Percentiles rank a stretch among this genome's conserved stretches.
Conservation (phyloP, 805 yeast genomes). For the Wickerhamomyces bovis region DNA sequence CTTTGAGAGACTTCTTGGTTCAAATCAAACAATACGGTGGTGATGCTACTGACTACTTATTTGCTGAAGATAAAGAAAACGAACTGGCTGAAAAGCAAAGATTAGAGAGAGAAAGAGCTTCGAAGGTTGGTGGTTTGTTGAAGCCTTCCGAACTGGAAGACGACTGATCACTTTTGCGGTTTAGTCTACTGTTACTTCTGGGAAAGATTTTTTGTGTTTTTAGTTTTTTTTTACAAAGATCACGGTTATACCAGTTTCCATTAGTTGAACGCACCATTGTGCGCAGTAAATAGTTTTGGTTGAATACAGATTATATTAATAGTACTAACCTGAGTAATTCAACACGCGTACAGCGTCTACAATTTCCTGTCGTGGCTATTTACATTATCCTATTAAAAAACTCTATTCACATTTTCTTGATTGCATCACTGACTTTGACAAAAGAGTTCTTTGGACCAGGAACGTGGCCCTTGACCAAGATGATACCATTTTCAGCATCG, state of each 20-base stretch:
- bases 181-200: neutral
- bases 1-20: conserved; percentile 89
- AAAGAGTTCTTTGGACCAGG: conserved; percentile 81
- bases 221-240: neutral
- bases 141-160: conserved; percentile 95
- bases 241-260: neutral
- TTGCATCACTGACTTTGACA: conserved; percentile 69
- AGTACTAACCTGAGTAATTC: neutral
- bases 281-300: neutral
- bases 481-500: conserved; percentile 74
- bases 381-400: neutral
- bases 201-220: neutral
- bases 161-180: conserved; percentile 24
- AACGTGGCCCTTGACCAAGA: conserved; percentile 82
- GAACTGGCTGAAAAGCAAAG: conserved; percentile 65
- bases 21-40: conserved; percentile 96
- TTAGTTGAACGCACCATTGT: neutral
- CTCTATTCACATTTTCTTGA: conserved; percentile 33
- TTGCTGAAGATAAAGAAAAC: conserved; percentile 85
- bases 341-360: no score
- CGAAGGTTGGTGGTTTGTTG: conserved; percentile 85
- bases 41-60: conserved; percentile 88
- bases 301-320: neutral
- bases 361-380: neutral
- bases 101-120: conserved; percentile 72